Conservation (phyloP, 106 monocot genomes). For the Dioscorea alata region DNA sequence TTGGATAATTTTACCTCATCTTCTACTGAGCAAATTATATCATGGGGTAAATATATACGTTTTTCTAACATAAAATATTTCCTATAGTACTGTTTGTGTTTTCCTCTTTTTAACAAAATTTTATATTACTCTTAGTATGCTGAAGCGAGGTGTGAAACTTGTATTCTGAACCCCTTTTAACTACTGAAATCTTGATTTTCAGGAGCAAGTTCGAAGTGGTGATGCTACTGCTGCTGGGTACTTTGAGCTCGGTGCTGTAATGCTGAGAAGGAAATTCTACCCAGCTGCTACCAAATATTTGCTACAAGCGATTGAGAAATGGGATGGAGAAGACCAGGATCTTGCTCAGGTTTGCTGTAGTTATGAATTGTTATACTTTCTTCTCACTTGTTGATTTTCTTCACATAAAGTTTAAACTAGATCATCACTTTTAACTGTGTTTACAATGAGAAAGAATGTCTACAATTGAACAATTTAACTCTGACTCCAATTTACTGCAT, state of each 20-base stretch:
- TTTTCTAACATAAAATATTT: too few relatives aligned
- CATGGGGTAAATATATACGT: too few relatives aligned
- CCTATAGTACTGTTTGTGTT: too few relatives aligned
- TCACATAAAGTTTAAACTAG: background rate
- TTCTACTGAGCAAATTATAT: too few relatives aligned
- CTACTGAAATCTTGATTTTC: background rate
- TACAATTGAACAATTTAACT: background rate
- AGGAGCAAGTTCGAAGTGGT: constrained; percentile 98
- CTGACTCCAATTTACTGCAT: too few relatives aligned
- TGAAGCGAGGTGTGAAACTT: too few relatives aligned
- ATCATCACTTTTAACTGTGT: too few relatives aligned
- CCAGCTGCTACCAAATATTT: constrained; percentile 94
- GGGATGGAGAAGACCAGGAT: constrained; percentile 94
- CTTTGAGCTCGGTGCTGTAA: constrained; percentile 97
- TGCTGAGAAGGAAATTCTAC: constrained; percentile 92
- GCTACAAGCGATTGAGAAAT: constrained; percentile 82
- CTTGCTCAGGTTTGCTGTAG: constrained; percentile 65
- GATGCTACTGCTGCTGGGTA: constrained; percentile 75
- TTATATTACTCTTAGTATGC: too few relatives aligned
- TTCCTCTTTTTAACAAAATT: too few relatives aligned
- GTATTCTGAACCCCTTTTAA: background rate
- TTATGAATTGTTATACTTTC: too few relatives aligned
- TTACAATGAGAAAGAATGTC: background rate
- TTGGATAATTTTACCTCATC: too few relatives aligned
- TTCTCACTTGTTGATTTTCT: background rate